Conservation (phyloP, 768 basidiomycete species). For the Macrocybe gigantea region DNA sequence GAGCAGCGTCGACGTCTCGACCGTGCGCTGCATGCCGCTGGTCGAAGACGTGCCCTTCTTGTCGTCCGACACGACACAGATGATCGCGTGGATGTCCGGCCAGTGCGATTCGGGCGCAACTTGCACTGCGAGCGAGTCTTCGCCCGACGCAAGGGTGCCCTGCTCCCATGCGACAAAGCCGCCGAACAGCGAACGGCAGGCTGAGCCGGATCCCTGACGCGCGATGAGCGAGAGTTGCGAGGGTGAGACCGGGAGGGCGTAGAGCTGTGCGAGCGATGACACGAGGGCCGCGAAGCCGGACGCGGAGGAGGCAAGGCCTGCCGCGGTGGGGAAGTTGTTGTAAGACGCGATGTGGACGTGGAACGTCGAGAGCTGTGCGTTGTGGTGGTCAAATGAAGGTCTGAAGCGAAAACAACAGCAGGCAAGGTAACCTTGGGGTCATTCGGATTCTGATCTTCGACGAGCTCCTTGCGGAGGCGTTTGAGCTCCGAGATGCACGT, state of each 20-base stretch:
- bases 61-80: slow-evolving; percentile 92
- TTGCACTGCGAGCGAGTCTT: slow-evolving; percentile 84
- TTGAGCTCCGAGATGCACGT: slow-evolving; percentile 90
- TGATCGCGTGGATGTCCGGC: slow-evolving; percentile 94
- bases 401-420: slow-evolving; percentile 1
- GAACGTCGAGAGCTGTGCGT: slow-evolving; percentile 55
- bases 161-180: slow-evolving; percentile 96
- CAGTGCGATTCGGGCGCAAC: slow-evolving; percentile 84
- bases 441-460: slow-evolving; percentile 65
- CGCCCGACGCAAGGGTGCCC: slow-evolving; percentile 60
- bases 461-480: slow-evolving; percentile 55
- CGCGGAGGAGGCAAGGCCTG: slow-evolving; percentile 95
- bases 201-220: slow-evolving; percentile 96
- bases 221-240: slow-evolving; percentile 90
- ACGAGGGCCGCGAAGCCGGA: slow-evolving; percentile 96
- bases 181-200: slow-evolving; percentile 95
- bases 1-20: slow-evolving; percentile 84
- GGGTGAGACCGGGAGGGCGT: slow-evolving; percentile 69
- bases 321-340: slow-evolving; percentile 99
- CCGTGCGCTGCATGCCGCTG: slow-evolving; percentile 95
- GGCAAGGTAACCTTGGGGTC: slow-evolving; percentile 54
- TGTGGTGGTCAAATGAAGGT: slow-evolving; percentile 2
- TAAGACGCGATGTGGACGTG: slow-evolving; percentile 86
- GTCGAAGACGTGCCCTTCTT: slow-evolving; percentile 97
- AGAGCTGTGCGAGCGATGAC: slow-evolving; percentile 82